A percentile compares a stretch with the other conserved stretches of the same genome.
Conservation (phyloP, 23 red algal genomes). For the Gracilaria vermiculophylla region DNA sequence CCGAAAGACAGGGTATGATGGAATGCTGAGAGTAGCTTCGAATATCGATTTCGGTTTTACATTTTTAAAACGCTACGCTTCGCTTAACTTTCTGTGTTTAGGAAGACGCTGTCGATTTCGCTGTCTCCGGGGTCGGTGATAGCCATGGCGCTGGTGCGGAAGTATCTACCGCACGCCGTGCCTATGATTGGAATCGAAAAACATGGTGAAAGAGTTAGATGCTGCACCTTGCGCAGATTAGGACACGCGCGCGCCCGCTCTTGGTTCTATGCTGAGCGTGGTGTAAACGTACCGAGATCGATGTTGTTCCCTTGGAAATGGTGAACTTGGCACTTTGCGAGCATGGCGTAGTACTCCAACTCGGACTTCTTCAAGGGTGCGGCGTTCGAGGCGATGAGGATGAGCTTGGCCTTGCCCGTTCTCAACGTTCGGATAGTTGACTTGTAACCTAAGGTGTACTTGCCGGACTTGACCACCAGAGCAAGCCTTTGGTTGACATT, state of each 20-base stretch:
- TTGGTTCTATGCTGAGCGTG: too few relatives aligned
- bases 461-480: constrained; percentile 94
- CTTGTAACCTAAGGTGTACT: constrained; percentile 92
- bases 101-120: constrained; percentile 87
- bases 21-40: not conserved
- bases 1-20: not conserved
- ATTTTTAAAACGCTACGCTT: not conserved
- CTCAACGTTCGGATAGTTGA: constrained; percentile 95
- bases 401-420: constrained; percentile 94
- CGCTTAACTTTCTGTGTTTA: constrained; percentile 11
- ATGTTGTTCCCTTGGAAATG: constrained; percentile 93
- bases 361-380: constrained; percentile 83
- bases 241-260: not conserved
- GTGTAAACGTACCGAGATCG: constrained; percentile 65
- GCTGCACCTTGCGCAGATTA: not conserved
- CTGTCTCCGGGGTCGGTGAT: constrained; percentile 95
- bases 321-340: constrained; percentile 93
- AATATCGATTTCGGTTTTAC: not conserved
- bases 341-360: constrained; percentile 99
- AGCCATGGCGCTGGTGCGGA: constrained; percentile 77
- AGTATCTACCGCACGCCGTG: constrained; percentile 96
- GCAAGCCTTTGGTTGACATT: constrained; percentile 89
- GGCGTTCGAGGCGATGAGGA: constrained; percentile 89
- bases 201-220: not conserved
- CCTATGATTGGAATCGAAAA: constrained; percentile 21